Evolutionary conservation across 139 green algal species (phyloP), one percentile per base, ranked within the genome.

Genomic region (Coelastrella sp.): DNA sequence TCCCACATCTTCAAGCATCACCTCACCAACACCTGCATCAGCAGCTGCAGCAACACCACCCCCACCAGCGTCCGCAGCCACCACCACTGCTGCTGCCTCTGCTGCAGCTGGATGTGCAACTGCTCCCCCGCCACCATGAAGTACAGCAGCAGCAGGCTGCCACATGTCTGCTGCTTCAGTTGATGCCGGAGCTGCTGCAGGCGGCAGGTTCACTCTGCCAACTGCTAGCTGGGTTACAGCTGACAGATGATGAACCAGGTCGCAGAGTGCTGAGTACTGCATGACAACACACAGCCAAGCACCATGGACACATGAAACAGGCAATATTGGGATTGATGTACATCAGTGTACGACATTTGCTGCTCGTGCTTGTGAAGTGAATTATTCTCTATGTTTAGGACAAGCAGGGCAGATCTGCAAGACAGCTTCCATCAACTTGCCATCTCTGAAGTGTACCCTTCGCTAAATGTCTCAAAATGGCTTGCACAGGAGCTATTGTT

Each of bases 1-100:
- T 12, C 84, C 84, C 0, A 88, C 84, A 66, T 88, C 84, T 14
- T 88, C 84, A 22, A 88, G 68, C 84, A 88, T 88, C 0, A 88
- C 84, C 49, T 88, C 84, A 66, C 17, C 84, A n/a, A 8, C 84
- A n/a, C 9, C 68, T 35, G 84, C 84, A 20, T 66, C 68, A 70
- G 6, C 84, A 68, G 49, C 68, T 14, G 8, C 83, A 35, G 12
- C 84, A 19, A 24, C 35, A 57, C 22, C 7, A 25, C 4, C 60
- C 25, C n/a, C 60, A 17, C n/a, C 81, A 24, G 35, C 83, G 57
- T 73, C 84, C 49, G 84, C 84, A 58, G 74, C 74, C 7, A 73
- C 12, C 59, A 14, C 78, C 4, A 27, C 49, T 25, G 65, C 58
- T 24, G 59, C 81, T 8, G 72, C 60, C 59, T 20, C 82, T 9